phyloP scores from a whole-genome alignment of 2,329 filamentous ascomycete species.

The Colletotrichum noveboracense region DNA sequence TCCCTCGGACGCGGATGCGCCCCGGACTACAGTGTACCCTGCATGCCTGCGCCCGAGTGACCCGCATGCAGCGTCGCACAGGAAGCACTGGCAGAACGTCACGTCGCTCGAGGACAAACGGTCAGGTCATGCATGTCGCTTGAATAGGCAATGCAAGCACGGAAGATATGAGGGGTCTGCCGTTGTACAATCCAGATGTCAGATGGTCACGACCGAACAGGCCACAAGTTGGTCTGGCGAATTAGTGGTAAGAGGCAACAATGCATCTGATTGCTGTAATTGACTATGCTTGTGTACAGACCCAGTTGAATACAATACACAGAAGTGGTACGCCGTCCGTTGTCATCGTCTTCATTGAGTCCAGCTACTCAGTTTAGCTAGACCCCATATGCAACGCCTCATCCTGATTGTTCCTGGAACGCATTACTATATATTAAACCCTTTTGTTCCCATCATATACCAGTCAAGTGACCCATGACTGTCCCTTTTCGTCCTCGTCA shows the following conservation, averaged over 20 bases:
- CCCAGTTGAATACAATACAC: neutral
- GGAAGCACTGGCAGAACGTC: neutral
- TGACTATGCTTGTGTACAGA: conserved; percentile 8
- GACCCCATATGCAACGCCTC: conserved; percentile 11
- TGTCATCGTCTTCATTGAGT: neutral
- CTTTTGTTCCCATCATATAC: conserved; percentile 19
- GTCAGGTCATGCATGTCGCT: conserved; percentile 2
- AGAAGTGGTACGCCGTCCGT: neutral
- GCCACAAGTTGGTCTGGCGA: neutral
- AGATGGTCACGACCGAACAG: neutral
- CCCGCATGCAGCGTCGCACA: neutral
- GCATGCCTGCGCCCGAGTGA: neutral
- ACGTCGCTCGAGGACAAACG: neutral
- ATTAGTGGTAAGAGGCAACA: neutral
- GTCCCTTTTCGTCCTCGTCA: neutral
- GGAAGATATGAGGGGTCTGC: neutral
- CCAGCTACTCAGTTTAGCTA: conserved; percentile 5
- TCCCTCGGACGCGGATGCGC: neutral
- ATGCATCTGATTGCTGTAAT: neutral
- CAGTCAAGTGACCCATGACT: neutral
- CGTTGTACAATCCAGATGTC: neutral
- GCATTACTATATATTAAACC: conserved; percentile 21
- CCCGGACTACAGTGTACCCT: neutral
- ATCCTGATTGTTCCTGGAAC: conserved; percentile 16
- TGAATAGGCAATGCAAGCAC: neutral